Percentiles rank a stretch among this genome's conserved stretches.
Conservation (phyloP, 2,329 filamentous ascomycete genomes). For the Cercospora nicotianae region DNA sequence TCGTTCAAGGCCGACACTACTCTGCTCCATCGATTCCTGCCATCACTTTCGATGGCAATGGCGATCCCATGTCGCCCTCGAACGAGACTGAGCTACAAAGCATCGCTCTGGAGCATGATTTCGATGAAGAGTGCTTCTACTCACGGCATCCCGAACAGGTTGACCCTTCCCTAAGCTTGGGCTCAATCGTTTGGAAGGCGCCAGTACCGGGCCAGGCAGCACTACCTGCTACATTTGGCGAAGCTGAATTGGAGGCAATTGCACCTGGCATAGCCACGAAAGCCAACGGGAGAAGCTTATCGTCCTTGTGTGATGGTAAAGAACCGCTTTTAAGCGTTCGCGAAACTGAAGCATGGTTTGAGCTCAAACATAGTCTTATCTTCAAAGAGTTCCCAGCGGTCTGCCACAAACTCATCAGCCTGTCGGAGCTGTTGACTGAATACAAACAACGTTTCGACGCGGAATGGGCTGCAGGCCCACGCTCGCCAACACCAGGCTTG, state of each 20-base stretch:
- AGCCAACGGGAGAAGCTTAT: constrained; percentile 49
- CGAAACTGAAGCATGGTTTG: constrained; percentile 52
- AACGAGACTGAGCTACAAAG: constrained; percentile 20
- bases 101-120: constrained; percentile 43
- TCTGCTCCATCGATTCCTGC: constrained; percentile 5
- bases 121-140: constrained; percentile 47
- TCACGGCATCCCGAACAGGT: constrained; percentile 48
- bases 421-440: constrained; percentile 41
- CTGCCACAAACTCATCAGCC: constrained; percentile 44
- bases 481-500: constrained; percentile 23
- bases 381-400: constrained; percentile 49
- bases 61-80: constrained; percentile 30
- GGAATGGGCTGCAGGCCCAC: constrained; percentile 22
- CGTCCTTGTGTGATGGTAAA: constrained; percentile 50
- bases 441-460: constrained; percentile 30
- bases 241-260: constrained; percentile 47
- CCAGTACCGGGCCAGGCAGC: constrained; percentile 46
- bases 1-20: background rate
- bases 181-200: constrained; percentile 48
- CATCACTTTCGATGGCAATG: constrained; percentile 32
- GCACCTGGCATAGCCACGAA: constrained; percentile 41
- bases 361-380: constrained; percentile 52
- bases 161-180: constrained; percentile 47
- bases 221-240: constrained; percentile 45
- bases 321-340: constrained; percentile 50